Evolutionary conservation across 371 early-diverging fungal species (phyloP), one percentile per base, ranked within the genome.

Genomic region (Mortierella sp.): DNA sequence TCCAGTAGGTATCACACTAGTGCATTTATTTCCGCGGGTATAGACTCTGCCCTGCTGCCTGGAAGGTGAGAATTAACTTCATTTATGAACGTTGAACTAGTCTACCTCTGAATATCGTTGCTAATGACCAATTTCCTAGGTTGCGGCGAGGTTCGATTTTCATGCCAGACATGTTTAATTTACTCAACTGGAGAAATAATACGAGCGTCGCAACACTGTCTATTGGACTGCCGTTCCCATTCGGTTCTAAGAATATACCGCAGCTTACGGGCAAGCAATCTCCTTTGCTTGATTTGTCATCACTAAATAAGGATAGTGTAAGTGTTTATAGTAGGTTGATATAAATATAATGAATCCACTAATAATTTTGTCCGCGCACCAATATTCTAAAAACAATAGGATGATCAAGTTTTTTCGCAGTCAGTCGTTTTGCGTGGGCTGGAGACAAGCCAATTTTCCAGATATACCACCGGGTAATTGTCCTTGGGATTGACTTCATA

Each of bases 1-100:
- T 72, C 86, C 8, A 68, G 73, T 23, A 67, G 82, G 65, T 93
- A 91, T 66, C 91, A 92, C 61, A 91, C 92, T 37, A 92, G 90
- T 55, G 92, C 92, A 1, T 84, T 89, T 29, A 76, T 91, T 32
- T 86, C 94, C 6, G 84, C 91, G 0, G 91, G 87, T 6, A 87
- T 93, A 10, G 94, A 93, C 40, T 87, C 89, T 2, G 87, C 85
- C 0, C 85, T 90, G 0, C 62, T 91, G 0, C 88, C 89, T 0
- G 89, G 83, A 66, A 82, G 90, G 88, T 86, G 70, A 66, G 35
- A 26, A 19, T 5, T 13, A n/a, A n/a, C 1, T 45, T 45, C 7
- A 22, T 45, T 42, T n/a, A n/a, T 40, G 40, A 40, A 6, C 6
- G 13, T 49, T 26, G 23, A 10, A 28, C 26, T 23, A 28, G 13